Base-by-base conservation (phyloP, 2,329 filamentous ascomycete species). In the Corniculantispora saksenae region DNA sequence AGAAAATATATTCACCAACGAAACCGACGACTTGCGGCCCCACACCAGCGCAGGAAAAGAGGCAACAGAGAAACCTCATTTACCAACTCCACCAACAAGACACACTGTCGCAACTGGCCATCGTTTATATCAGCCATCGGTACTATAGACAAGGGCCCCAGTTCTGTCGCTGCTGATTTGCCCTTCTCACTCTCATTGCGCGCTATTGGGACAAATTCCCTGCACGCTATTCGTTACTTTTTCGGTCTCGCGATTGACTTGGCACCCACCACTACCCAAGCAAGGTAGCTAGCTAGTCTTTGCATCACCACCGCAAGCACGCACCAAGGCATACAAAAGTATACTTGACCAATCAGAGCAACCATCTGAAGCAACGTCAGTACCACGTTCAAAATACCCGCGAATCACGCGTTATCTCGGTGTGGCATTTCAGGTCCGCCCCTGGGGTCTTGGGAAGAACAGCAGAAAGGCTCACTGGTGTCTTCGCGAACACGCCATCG, bases 121-220 rank as follows among this genome's bases (percentile, higher is more conserved):
- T 51, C 35, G 59, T 53, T 61, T 53, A 13, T 23, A 54, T 61
- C 45, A 48, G 59, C 35, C 27, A 32, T 61, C 48, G 48, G 50
- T 43, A 23, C 50, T 54, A 61, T 61, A 54, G 59, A 61, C 48
- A 61, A 45, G 59, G 59, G 19, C 45, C 23, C n/a, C 35, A 10
- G 25, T 45, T 45, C 55, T n/a, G 38, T 32, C 25, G 17, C 19
- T 58, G 13, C 8, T 23, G 23, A 3, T 48, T 43, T 58, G 8
- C 5, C 25, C 38, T n/a, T 32, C 25, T 29, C 50, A 17, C 32
- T 5, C 17, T 21, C 19, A 43, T 32, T 15, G 23, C 23, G 25
- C 13, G 38, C 23, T 38, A 23, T 23, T 17, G 12, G 4, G n/a
- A 47, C n/a, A 38, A n/a, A 19, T 9, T 32, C 19, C 9, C 6